Base-by-base conservation (phyloP, 441 rosid species). In the Breynia disticha region DNA sequence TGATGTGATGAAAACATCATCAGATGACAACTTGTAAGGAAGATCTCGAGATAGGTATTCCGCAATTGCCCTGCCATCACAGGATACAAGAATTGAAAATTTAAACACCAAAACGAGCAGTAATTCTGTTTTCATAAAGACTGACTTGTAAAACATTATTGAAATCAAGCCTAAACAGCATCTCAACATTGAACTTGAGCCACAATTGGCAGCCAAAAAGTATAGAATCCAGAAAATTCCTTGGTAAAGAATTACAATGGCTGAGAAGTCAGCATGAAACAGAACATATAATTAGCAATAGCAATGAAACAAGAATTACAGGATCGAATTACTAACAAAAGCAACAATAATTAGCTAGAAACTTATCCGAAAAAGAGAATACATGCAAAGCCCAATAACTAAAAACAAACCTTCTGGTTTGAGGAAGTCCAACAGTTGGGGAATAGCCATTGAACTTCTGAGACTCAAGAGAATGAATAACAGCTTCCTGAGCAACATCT, bases 401-500 rank as follows among this genome's bases (percentile, higher is more conserved):
- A 19, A n/a, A 16, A 50, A 48, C 11, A 38, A 42, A 85, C 98
- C 95, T 83, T 77, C 96, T 83, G 9, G 95, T 59, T 64, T 80
- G 90, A 16, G 95, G 95, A 60, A 87, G 96, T 52, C 98, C 96
- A 50, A 74, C 83, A 7, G 96, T 81, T 20, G 98, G 98, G 16
- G 98, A 56, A 66, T 90, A 90, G 39, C 98, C 96, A 77, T 90
- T 79, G 72, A 90, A 90, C 60, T 77, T 85, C 15, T 75, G 66
- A 21, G 90, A 90, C 50, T 62, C 76, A 66, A 90, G 90, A 61
- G 96, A 65, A 48, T 79, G 81, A 39, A 65, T 58, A 55, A 81
- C 88, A 67, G 98, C 86, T 56, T 79, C 66, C 44, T 48, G 71
- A 48, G 90, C 86, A 48, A 63, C 72, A 44, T 65, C 80, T 5